Conservation (phyloP, 2,329 filamentous ascomycete species). For the Zymoseptoria ardabiliae region DNA sequence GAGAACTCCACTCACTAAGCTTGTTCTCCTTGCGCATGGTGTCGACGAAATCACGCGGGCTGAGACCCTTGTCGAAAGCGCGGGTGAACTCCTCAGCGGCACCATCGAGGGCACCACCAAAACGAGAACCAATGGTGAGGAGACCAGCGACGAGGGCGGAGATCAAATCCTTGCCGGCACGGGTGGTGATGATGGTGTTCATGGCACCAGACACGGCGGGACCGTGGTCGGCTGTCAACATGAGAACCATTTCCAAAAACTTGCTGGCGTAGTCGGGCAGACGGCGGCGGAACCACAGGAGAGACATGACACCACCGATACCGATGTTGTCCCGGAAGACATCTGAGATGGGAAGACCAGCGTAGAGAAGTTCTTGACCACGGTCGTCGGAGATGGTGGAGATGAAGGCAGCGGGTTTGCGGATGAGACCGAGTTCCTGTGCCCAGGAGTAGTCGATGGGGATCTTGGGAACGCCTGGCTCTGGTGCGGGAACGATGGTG, state of each 20-base stretch:
- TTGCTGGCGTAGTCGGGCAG: conserved; percentile 94
- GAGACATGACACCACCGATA: conserved; percentile 99
- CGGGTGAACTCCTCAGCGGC: conserved; percentile 98
- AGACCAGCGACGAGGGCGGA: conserved; percentile 92
- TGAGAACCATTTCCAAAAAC: conserved; percentile 99
- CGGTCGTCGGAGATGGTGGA: conserved; percentile 99
- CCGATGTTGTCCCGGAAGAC: conserved; percentile 98
- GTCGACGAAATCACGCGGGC: conserved; percentile 97
- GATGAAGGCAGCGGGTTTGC: conserved; percentile 99
- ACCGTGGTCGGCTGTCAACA: conserved; percentile 98
- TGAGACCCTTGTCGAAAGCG: conserved; percentile 95
- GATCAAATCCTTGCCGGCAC: conserved; percentile 98
- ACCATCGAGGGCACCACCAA: conserved; percentile 96
- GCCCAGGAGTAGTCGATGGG: conserved; percentile 99
- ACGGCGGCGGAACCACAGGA: conserved; percentile 98
- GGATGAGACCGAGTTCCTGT: conserved; percentile 97
- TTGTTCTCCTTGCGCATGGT: conserved; percentile 99
- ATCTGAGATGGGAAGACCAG: conserved; percentile 99
- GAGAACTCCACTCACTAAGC: conserved; percentile 57
- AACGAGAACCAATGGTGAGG: conserved; percentile 93
- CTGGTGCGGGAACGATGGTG: conserved; percentile 74
- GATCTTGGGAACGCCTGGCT: conserved; percentile 96
- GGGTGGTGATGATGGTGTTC: conserved; percentile 99
- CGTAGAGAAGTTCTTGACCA: conserved; percentile 97
- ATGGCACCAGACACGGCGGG: conserved; percentile 98